These are phyloP conservation scores for Panellus pusillus DNA, from an alignment of 768 basidiomycete species.

Conservation along the genomic window DNA sequence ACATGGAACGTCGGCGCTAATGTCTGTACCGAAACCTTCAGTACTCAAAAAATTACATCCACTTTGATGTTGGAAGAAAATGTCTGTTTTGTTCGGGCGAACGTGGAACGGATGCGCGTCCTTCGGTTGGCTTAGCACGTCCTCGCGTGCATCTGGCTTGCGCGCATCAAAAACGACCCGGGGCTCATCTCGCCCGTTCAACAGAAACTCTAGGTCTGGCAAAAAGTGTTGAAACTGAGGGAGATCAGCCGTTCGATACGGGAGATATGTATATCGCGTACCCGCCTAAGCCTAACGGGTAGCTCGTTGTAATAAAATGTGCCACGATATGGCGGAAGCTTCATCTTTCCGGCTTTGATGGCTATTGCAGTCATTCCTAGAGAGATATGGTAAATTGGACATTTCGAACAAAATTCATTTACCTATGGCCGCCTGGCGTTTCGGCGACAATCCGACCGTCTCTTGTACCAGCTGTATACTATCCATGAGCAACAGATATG, in stretches of 20 bases:
- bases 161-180: constrained; percentile 19
- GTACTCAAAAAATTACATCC: constrained; percentile 8
- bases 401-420: too few species aligned
- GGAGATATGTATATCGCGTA: not conserved
- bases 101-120: constrained; percentile 15
- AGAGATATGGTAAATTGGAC: too few species aligned
- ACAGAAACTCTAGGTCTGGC: constrained; percentile 19
- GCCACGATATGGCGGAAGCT: constrained; percentile 14
- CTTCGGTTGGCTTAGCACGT: not conserved
- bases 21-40: constrained; percentile 8
- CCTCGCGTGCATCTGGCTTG: not conserved
- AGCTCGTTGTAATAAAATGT: constrained; percentile 11
- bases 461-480: not conserved
- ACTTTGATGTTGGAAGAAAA: constrained; percentile 17
- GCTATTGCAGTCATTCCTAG: constrained; percentile 13
- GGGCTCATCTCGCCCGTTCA: constrained; percentile 23
- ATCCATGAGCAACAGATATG: not conserved
- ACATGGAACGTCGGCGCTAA: constrained; percentile 9
- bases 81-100: constrained; percentile 7
- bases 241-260: not conserved
- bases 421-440: constrained; percentile 7
- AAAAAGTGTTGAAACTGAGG: constrained; percentile 10
- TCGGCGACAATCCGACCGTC: not conserved
- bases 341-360: constrained; percentile 9
- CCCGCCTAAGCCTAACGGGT: not conserved